These are phyloP conservation scores for Penicillium sp. DNA, from an alignment of 2,329 filamentous ascomycete genomes.

Conservation along the genomic window DNA sequence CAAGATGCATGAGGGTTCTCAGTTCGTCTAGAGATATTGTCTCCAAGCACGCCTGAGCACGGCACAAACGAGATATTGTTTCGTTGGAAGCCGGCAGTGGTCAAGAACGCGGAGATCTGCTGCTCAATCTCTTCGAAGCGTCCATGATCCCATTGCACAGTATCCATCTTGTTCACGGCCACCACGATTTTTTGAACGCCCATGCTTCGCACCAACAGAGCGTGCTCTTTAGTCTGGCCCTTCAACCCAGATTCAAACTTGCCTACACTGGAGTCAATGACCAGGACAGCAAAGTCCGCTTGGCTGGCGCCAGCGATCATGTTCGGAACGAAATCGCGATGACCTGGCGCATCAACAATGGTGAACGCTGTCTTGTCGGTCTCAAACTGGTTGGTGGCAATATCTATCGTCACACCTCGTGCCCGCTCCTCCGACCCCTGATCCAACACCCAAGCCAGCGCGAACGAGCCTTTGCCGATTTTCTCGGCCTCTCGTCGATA, in stretches of 20 bases:
- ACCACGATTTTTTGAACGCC: slow-evolving; percentile 85
- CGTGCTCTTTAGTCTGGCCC: slow-evolving; percentile 92
- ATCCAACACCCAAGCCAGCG: slow-evolving; percentile 94
- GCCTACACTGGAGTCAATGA: slow-evolving; percentile 85
- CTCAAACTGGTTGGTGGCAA: slow-evolving; percentile 91
- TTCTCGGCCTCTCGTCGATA: slow-evolving; percentile 84
- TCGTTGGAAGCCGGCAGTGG: slow-evolving; percentile 71
- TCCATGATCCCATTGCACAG: slow-evolving; percentile 73
- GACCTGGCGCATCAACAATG: slow-evolving; percentile 90
- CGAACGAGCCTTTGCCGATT: slow-evolving; percentile 92
- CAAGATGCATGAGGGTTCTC: slow-evolving; percentile 58
- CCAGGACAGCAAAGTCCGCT: slow-evolving; percentile 90
- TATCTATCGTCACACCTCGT: slow-evolving; percentile 92
- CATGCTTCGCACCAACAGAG: slow-evolving; percentile 81
- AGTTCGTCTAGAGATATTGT: slow-evolving; percentile 65
- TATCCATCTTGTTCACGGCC: slow-evolving; percentile 93
- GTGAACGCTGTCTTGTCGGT: slow-evolving; percentile 85
- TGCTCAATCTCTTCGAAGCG: slow-evolving; percentile 81
- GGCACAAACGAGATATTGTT: slow-evolving; percentile 85
- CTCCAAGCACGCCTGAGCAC: slow-evolving; percentile 81
- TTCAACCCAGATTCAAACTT: slow-evolving; percentile 91
- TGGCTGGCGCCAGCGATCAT: slow-evolving; percentile 98
- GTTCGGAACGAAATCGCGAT: slow-evolving; percentile 94
- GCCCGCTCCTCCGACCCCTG: slow-evolving; percentile 83
- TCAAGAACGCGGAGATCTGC: slow-evolving; percentile 78